A percentile compares a stretch with the other conserved stretches of the same genome.
These are phyloP conservation scores for Melampsora occidentalis DNA, from an alignment of 1,284 basidiomycete species.

Conservation along the genomic window DNA sequence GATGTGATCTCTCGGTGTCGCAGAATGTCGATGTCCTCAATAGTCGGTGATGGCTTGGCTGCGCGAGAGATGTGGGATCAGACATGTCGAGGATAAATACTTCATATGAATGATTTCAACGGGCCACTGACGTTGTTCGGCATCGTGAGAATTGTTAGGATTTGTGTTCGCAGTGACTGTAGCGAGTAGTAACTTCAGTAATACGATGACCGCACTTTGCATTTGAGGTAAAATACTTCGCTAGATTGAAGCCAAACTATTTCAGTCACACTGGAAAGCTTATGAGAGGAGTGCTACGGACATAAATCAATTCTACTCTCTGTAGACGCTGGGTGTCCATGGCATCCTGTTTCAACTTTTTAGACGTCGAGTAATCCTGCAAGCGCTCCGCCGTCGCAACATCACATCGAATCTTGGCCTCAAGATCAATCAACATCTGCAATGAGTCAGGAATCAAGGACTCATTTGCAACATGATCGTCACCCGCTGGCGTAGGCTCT, in stretches of 20 bases:
- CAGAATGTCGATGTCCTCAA: constrained; percentile 92
- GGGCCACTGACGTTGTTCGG: constrained; percentile 29
- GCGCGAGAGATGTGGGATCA: constrained; percentile 41
- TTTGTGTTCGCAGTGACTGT: constrained; percentile 68
- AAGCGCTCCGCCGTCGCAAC: constrained; percentile 46
- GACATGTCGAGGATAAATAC: neutral
- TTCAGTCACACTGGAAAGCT: constrained; percentile 2
- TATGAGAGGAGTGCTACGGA: constrained; percentile 55
- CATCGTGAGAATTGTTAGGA: constrained; percentile 45
- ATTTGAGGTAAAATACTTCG: constrained; percentile 72
- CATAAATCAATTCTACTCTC: constrained; percentile 85
- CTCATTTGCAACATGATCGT: constrained; percentile 48
- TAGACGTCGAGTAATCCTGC: constrained; percentile 25
- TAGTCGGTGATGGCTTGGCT: constrained; percentile 66
- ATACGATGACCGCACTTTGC: constrained; percentile 80
- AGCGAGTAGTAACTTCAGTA: constrained; percentile 80
- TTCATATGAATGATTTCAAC: neutral
- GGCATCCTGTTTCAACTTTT: constrained; percentile 38
- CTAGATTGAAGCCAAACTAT: constrained; percentile 8
- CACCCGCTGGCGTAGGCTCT: constrained; percentile 47
- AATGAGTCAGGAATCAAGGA: constrained; percentile 33
- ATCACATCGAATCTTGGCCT: constrained; percentile 62
- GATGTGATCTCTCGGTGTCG: constrained; percentile 96
- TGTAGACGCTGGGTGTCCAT: constrained; percentile 63
- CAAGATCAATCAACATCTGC: constrained; percentile 60